Base-by-base conservation (phyloP, 2,329 filamentous ascomycete genomes). In the Simplicillium aogashimaense region DNA sequence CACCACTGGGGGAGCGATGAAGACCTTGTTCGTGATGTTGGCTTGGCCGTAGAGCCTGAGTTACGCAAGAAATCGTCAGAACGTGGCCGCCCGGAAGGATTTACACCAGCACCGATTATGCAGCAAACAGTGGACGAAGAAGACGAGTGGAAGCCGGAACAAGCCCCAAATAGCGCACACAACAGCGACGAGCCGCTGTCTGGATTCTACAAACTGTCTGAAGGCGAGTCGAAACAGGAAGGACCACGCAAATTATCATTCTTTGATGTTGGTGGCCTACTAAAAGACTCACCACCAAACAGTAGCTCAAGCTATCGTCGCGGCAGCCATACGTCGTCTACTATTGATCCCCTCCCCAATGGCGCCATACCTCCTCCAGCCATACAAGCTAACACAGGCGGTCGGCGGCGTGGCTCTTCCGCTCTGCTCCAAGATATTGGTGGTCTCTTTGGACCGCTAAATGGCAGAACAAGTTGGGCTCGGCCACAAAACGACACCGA, bases 1-100 rank as follows among this genome's bases (percentile, higher is more conserved):
- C 74, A 76, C 37, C 77, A 85, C 41, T 90, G 85, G 81, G 88
- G 86, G 34, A 95, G 87, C 50, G 90, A 97, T 51, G 88, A 94
- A 54, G 87, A 97, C 55, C 74, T 97, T 1, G 87, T 94, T 4
- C 72, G 83, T 38, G 85, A 81, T 44, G 53, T 95, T 3, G 89
- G 90, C 7, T 76, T 90, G 31, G 76, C 83, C 11, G 71, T 78
- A 3, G 66, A 73, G 31, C 68, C 67, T 1, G 66, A 72, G 40
- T 54, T 80, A 14, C 67, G 71, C 28, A 61, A 66, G 10, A 51
- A 47, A 2, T 57, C 53, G 13, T 47, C 38, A 41, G 2, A 45
- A 52, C 15, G 48, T 48, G 3, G 46, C 47, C 2, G 51, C 52
- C 12, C 39, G 45, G 15, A 55, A 17, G 20, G 5, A 25, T 60